These are phyloP conservation scores for Thalassiosira ordinaria DNA, from an alignment of 352 stramenopile genomes.

Conservation along the genomic window DNA sequence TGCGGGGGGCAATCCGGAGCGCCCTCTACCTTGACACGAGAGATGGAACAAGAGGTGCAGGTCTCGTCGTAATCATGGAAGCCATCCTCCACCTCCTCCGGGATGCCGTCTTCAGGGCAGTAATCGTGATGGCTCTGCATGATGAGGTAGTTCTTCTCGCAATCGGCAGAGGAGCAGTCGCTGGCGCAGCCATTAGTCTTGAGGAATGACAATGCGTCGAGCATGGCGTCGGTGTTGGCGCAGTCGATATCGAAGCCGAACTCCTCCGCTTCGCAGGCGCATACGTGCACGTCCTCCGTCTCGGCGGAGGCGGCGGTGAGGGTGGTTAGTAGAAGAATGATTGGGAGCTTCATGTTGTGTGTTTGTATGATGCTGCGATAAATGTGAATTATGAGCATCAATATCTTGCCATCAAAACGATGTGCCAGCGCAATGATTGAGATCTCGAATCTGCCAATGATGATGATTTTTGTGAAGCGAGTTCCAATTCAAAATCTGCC, in stretches of 20 bases:
- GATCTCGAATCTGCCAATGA: no score
- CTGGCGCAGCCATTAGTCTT: slow-evolving; percentile 32
- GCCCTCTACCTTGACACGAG: slow-evolving; percentile 13
- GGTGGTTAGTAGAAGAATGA: slow-evolving; percentile 7
- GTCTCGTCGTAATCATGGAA: slow-evolving; percentile 51
- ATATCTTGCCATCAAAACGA: no score
- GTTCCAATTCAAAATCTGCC: neutral
- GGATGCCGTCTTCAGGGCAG: slow-evolving; percentile 36
- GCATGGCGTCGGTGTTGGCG: slow-evolving; percentile 32
- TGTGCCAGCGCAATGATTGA: no score
- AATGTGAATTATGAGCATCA: no score
- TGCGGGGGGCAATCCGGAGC: slow-evolving; percentile 28
- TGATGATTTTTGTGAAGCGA: neutral
- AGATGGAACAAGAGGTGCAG: slow-evolving; percentile 37
- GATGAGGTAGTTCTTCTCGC: slow-evolving; percentile 50
- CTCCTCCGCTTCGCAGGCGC: slow-evolving; percentile 43
- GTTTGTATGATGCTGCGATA: neutral
- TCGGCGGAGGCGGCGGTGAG: neutral
- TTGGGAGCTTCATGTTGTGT: slow-evolving; percentile 16
- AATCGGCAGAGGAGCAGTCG: slow-evolving; percentile 32
- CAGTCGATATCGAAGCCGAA: slow-evolving; percentile 53
- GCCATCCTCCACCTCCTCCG: slow-evolving; percentile 47
- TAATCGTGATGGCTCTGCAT: slow-evolving; percentile 53
- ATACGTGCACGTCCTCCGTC: slow-evolving; percentile 16
- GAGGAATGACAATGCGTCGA: slow-evolving; percentile 31